Percentiles rank a stretch among this genome's conserved stretches.
Conservation (phyloP, 2,329 filamentous ascomycete genomes). For the Pochonia chlamydosporia region DNA sequence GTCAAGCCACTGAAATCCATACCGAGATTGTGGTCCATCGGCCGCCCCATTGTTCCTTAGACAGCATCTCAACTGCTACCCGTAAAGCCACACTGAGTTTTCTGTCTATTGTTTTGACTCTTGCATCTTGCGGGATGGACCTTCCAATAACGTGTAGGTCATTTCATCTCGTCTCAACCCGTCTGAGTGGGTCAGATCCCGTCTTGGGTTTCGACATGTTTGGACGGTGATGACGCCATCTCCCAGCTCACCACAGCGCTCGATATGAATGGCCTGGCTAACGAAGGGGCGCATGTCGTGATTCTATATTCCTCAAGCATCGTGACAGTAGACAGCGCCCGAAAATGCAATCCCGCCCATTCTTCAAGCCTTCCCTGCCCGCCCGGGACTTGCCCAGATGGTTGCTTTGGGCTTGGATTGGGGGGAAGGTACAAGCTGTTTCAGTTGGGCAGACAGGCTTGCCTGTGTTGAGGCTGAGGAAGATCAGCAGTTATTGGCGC, state of each 20-base stretch:
- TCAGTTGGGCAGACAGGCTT: not conserved
- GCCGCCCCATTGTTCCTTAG: no score
- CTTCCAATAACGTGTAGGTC: not conserved
- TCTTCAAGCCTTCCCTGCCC: not conserved
- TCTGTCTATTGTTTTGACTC: not conserved
- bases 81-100: no score
- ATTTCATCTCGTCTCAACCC: not conserved
- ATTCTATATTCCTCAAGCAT: not conserved
- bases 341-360: not conserved
- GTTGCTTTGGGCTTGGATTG: not conserved
- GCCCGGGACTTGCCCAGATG: not conserved
- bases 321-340: not conserved
- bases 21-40: no score
- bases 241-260: not conserved
- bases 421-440: not conserved
- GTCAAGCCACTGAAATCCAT: no score
- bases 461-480: not conserved
- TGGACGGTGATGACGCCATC: constrained; percentile 5
- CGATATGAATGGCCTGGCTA: no score
- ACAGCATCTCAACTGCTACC: no score
- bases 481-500: not conserved
- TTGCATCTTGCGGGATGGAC: not conserved
- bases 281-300: not conserved
- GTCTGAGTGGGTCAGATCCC: not conserved
- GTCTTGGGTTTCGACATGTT: not conserved